These are phyloP conservation scores for Pichia sp. DNA, from an alignment of 1,139 yeast genomes.

Conservation along the genomic window DNA sequence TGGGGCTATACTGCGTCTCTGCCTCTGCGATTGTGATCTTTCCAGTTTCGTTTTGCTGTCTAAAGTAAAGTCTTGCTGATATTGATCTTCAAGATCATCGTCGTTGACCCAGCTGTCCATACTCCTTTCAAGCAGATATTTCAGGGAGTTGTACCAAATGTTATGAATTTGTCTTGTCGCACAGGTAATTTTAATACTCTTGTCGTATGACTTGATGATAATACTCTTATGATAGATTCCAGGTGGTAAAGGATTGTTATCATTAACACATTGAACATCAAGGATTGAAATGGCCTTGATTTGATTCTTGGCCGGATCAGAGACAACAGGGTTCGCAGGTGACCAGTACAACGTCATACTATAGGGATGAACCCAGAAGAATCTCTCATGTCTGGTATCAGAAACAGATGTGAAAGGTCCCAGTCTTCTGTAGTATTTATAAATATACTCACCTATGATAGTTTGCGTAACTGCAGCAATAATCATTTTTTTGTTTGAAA, in stretches of 20 bases:
- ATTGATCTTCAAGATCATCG: constrained; percentile 31
- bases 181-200: constrained; percentile 76
- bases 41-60: constrained; percentile 30
- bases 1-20: constrained; percentile 21
- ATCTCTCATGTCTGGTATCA: constrained; percentile 82
- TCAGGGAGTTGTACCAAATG: constrained; percentile 84
- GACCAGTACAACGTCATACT: constrained; percentile 91
- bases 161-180: constrained; percentile 85
- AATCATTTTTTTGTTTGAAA: constrained; percentile 70
- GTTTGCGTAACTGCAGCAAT: constrained; percentile 88
- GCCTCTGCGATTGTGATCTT: constrained; percentile 25
- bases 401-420: constrained; percentile 74
- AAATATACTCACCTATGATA: constrained; percentile 86
- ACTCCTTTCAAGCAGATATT: constrained; percentile 68
- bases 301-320: constrained; percentile 60
- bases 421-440: constrained; percentile 77
- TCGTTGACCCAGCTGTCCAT: constrained; percentile 49
- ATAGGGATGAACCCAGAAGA: constrained; percentile 96
- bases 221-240: constrained; percentile 87
- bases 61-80: constrained; percentile 26
- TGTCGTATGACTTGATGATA: constrained; percentile 65
- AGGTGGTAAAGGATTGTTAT: constrained; percentile 83
- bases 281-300: constrained; percentile 81
- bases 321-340: constrained; percentile 70
- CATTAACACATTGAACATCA: constrained; percentile 75